A percentile compares a stretch with the other conserved stretches of the same genome.
Conservation (phyloP, 768 basidiomycete species). For the Tylopilus vinaceipallidus region DNA sequence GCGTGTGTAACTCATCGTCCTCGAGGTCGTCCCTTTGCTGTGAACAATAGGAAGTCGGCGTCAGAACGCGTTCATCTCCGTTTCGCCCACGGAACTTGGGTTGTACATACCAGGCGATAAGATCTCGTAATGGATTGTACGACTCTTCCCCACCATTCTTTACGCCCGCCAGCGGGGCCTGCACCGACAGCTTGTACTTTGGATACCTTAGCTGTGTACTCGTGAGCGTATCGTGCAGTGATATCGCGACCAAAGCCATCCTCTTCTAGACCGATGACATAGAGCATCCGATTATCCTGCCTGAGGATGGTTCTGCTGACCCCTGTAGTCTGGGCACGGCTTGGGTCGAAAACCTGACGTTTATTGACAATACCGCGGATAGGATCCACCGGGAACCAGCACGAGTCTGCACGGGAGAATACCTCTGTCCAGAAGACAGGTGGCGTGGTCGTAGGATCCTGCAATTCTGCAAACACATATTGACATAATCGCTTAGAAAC, state of each 20-base stretch:
- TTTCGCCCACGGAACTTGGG: conserved; percentile 14
- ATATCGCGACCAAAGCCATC: conserved; percentile 92
- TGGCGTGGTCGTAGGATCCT: conserved; percentile 60
- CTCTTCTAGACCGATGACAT: conserved; percentile 93
- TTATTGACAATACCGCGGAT: conserved; percentile 79
- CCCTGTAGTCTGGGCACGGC: conserved; percentile 29
- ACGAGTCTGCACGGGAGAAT: conserved; percentile 85
- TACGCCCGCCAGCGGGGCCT: conserved; percentile 51
- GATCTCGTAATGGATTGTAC: conserved; percentile 63
- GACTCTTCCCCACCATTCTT: conserved; percentile 85
- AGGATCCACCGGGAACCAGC: conserved; percentile 94
- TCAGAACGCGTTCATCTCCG: conserved; percentile 20
- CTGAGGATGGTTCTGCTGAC: conserved; percentile 15
- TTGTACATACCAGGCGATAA: conserved; percentile 70
- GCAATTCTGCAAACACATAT: conserved; percentile 18
- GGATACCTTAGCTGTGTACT: conserved; percentile 77
- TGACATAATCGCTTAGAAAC: conserved; percentile 27
- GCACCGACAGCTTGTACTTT: conserved; percentile 67
- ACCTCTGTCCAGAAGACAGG: conserved; percentile 98
- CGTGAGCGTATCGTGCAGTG: conserved; percentile 82
- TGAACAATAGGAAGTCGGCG: neutral
- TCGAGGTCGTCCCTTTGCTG: conserved; percentile 93
- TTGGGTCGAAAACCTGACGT: conserved; percentile 76
- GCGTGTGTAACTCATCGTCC: conserved; percentile 79
- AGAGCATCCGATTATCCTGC: conserved; percentile 82